Evolutionary conservation across 2,329 filamentous ascomycete species (phyloP).

Genomic region (Penicillium sp.): DNA sequence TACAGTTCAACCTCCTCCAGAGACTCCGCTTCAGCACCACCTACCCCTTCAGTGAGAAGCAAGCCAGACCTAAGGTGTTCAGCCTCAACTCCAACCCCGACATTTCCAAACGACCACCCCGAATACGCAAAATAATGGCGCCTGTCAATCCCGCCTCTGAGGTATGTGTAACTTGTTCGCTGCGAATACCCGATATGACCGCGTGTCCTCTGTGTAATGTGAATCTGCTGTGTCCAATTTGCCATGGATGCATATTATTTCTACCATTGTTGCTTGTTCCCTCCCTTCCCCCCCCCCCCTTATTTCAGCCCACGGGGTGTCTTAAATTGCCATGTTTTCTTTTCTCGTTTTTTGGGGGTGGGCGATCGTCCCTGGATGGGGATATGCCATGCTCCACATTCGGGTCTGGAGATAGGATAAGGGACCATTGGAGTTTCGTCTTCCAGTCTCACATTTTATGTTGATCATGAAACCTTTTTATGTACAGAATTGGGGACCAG

Average conservation of each 20-base stretch:
- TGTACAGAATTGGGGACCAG: neutral
- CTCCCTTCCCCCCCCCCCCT: neutral
- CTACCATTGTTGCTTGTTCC: neutral
- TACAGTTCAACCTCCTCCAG: neutral
- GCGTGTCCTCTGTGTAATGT: conserved; percentile 5
- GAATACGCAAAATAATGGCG: conserved; percentile 20
- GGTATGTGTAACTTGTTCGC: conserved; percentile 21
- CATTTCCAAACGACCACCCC: neutral
- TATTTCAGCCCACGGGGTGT: neutral
- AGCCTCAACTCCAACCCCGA: conserved; percentile 2
- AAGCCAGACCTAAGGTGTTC: neutral
- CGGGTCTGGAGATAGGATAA: neutral
- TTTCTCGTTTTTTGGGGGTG: neutral
- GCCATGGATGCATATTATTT: conserved; percentile 7
- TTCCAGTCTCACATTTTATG: neutral
- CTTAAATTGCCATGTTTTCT: neutral
- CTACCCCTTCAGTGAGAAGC: neutral
- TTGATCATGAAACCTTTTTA: neutral
- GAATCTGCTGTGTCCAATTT: conserved; percentile 6
- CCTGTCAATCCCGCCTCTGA: conserved; percentile 27
- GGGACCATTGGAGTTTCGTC: conserved; percentile 7
- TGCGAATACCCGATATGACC: conserved; percentile 9
- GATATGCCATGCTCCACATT: neutral
- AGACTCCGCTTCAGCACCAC: neutral
- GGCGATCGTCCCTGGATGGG: neutral